These are phyloP conservation scores for Magnaporthiopsis incrustans DNA, from an alignment of 2,329 filamentous ascomycete species.

Conservation along the genomic window DNA sequence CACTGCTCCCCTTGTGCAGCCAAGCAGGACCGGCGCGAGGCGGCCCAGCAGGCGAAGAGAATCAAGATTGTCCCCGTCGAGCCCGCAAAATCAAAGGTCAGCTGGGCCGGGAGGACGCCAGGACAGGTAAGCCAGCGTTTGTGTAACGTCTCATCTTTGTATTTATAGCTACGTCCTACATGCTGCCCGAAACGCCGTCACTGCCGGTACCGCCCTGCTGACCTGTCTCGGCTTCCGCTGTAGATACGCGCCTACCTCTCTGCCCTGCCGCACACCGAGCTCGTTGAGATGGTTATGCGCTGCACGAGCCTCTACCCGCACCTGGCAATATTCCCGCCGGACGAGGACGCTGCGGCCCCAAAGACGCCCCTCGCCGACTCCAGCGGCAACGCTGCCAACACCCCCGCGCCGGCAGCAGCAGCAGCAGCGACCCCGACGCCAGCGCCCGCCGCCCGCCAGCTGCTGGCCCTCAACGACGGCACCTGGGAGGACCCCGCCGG, in stretches of 20 bases:
- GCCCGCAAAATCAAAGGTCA: conserved; percentile 17
- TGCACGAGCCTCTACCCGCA: conserved; percentile 54
- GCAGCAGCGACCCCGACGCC: conserved; percentile 23
- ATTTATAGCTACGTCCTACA: too few relatives aligned
- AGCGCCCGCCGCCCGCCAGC: not conserved
- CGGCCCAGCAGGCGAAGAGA: conserved; percentile 16
- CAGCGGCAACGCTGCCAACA: conserved; percentile 17
- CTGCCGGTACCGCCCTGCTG: not conserved
- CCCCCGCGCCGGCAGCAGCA: conserved; percentile 22
- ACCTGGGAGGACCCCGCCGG: conserved; percentile 13
- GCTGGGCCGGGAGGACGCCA: conserved; percentile 29
- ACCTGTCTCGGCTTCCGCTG: too few relatives aligned
- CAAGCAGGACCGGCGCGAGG: conserved; percentile 23
- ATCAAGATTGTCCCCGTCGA: conserved; percentile 14
- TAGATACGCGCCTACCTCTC: conserved; percentile 58
- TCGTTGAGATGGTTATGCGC: conserved; percentile 58
- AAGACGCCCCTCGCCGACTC: not conserved
- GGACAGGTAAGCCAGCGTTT: conserved; percentile 26
- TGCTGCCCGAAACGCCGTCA: not conserved
- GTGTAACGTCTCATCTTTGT: too few relatives aligned
- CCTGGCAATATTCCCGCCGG: conserved; percentile 52
- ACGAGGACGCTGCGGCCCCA: not conserved
- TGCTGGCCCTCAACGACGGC: not conserved
- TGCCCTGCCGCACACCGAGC: conserved; percentile 48
- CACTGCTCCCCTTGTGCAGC: conserved; percentile 55